Evolutionary conservation across 1,139 yeast species (phyloP).

Genomic region (Suhomyces wounanorum): DNA sequence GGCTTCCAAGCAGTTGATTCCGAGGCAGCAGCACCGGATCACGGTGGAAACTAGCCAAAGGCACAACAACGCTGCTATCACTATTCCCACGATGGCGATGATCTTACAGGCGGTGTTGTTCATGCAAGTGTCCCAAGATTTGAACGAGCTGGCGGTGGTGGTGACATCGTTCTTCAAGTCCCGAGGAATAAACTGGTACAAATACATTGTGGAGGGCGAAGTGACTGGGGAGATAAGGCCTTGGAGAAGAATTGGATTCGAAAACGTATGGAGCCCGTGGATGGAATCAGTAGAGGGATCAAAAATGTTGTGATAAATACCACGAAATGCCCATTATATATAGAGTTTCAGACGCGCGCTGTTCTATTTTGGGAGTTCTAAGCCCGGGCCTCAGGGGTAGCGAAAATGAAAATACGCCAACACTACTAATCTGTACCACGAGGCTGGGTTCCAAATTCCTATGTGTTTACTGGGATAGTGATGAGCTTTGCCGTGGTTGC

Average conservation of each 20-base stretch:
- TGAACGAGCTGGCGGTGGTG: conserved; percentile 59
- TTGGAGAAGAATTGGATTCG: background rate
- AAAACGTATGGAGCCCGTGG: background rate
- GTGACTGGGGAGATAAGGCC: background rate
- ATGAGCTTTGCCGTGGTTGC: too few species aligned
- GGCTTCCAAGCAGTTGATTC: conserved; percentile 45
- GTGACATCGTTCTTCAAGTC: conserved; percentile 22
- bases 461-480: too few species aligned
- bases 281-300: background rate
- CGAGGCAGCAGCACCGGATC: conserved; percentile 48
- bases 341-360: background rate
- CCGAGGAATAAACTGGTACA: conserved; percentile 10
- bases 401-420: background rate
- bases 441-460: too few species aligned
- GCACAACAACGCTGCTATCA: conserved; percentile 49
- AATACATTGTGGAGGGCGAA: conserved; percentile 2
- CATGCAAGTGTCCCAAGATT: conserved; percentile 79
- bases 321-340: background rate
- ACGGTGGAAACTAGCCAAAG: conserved; percentile 49
- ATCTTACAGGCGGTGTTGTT: conserved; percentile 72
- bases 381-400: background rate
- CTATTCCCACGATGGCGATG: conserved; percentile 74
- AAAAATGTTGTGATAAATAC: background rate
- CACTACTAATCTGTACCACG: background rate
- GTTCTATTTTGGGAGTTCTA: background rate